These are phyloP conservation scores for Russula sp. DNA, from an alignment of 768 basidiomycete genomes.

Conservation along the genomic window DNA sequence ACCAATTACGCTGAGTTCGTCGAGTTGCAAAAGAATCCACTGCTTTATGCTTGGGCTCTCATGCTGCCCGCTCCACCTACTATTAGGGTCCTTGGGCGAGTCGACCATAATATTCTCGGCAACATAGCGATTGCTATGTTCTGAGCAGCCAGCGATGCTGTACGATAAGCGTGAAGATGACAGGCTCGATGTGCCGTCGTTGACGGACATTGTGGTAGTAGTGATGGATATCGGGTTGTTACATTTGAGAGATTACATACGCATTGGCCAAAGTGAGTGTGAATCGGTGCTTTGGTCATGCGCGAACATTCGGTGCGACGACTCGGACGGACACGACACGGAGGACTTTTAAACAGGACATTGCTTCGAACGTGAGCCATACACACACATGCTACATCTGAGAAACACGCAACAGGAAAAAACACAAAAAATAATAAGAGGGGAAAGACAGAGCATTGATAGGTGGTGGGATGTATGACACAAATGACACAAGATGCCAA, in stretches of 20 bases:
- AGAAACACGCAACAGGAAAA: slow-evolving; percentile 29
- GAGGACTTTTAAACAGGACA: slow-evolving; percentile 29
- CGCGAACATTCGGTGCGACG: neutral
- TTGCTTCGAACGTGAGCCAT: slow-evolving; percentile 38
- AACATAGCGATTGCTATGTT: slow-evolving; percentile 66
- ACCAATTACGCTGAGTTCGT: slow-evolving; percentile 63
- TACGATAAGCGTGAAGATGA: slow-evolving; percentile 22
- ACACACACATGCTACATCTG: slow-evolving; percentile 47
- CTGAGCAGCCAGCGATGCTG: slow-evolving; percentile 55
- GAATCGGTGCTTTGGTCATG: neutral
- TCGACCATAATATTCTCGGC: slow-evolving; percentile 69
- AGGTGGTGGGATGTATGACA: slow-evolving; percentile 27
- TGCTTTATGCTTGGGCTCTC: slow-evolving; percentile 56
- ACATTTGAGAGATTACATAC: slow-evolving; percentile 9
- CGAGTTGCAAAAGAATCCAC: slow-evolving; percentile 68
- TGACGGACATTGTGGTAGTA: slow-evolving; percentile 1
- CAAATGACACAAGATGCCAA: slow-evolving; percentile 20
- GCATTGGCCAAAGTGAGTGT: neutral
- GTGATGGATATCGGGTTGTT: neutral
- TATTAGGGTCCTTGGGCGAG: slow-evolving; percentile 58
- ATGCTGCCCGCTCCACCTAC: slow-evolving; percentile 73
- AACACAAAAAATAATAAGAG: slow-evolving; percentile 26
- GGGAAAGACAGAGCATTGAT: slow-evolving; percentile 27
- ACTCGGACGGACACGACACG: neutral
- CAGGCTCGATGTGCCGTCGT: neutral